Conservation (phyloP, 352 stramenopile species). For the Phytophthora cajani region DNA sequence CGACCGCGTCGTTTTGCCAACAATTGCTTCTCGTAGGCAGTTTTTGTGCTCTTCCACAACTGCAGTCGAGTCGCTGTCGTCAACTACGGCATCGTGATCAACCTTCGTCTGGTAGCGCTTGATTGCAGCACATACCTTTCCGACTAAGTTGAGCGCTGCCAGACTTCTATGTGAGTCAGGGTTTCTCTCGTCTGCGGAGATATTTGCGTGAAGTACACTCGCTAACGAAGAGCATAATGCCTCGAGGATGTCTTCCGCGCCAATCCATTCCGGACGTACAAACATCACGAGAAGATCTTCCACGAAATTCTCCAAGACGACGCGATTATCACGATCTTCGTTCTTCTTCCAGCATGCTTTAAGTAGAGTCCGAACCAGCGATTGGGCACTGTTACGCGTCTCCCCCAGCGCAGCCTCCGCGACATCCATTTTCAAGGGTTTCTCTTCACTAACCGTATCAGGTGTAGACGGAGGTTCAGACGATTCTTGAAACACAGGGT, state of each 20-base stretch:
- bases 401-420: constrained; percentile 36
- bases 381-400: constrained; percentile 40
- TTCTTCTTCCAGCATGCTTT: constrained; percentile 85
- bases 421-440: constrained; percentile 10
- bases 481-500: constrained; percentile 6
- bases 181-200: constrained; percentile 66
- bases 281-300: constrained; percentile 88
- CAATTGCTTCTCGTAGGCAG: constrained; percentile 30
- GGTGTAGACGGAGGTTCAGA: constrained; percentile 25
- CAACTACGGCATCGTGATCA: constrained; percentile 40
- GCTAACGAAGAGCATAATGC: constrained; percentile 70
- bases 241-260: constrained; percentile 79
- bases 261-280: constrained; percentile 76
- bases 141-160: constrained; percentile 71
- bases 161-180: constrained; percentile 72
- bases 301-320: constrained; percentile 83
- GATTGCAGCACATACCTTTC: constrained; percentile 82
- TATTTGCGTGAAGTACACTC: constrained; percentile 65
- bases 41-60: constrained; percentile 64
- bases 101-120: constrained; percentile 58
- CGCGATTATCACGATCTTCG: constrained; percentile 77
- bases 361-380: constrained; percentile 62
- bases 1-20: constrained; percentile 15
- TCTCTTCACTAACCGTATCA: constrained; percentile 28
- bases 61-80: constrained; percentile 49